phyloP scores from a whole-genome alignment of 2,329 filamentous ascomycete genomes.

The Fusarium clavum region DNA sequence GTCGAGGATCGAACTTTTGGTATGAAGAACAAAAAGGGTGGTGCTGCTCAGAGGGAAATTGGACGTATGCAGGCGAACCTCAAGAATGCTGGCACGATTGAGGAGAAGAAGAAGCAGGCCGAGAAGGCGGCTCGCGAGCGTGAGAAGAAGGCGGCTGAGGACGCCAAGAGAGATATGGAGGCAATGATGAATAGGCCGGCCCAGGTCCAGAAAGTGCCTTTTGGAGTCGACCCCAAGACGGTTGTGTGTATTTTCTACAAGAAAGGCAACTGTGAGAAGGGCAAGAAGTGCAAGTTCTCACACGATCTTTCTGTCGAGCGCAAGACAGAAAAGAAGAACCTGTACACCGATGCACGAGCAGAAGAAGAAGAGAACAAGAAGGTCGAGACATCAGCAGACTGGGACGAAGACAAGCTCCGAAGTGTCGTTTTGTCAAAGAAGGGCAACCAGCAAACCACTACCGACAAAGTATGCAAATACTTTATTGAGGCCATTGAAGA shows the following conservation, averaged over 20 bases:
- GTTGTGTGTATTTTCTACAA: constrained; percentile 97
- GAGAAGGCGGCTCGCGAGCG: constrained; percentile 77
- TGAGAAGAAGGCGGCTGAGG: constrained; percentile 92
- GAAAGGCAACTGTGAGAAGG: constrained; percentile 97
- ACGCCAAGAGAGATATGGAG: constrained; percentile 82
- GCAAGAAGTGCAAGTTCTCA: constrained; percentile 96
- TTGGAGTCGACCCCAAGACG: constrained; percentile 98
- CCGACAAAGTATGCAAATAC: constrained; percentile 99
- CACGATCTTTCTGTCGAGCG: constrained; percentile 91
- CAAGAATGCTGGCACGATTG: constrained; percentile 79
- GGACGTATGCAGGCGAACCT: constrained; percentile 81
- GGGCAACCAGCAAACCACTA: constrained; percentile 93
- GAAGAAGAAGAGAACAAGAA: constrained; percentile 81
- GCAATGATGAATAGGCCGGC: constrained; percentile 90
- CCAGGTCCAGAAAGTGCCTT: constrained; percentile 97
- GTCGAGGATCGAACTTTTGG: constrained; percentile 98
- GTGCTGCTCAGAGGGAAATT: constrained; percentile 89
- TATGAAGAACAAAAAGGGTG: constrained; percentile 99
- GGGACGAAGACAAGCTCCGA: constrained; percentile 96
- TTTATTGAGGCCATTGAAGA: constrained; percentile 98
- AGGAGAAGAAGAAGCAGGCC: constrained; percentile 83
- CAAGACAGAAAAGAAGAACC: constrained; percentile 89
- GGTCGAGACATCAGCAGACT: constrained; percentile 92
- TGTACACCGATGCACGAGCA: constrained; percentile 87
- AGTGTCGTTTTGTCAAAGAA: constrained; percentile 95